Percentiles rank a stretch among this genome's conserved stretches.
Conservation (phyloP, 2,329 filamentous ascomycete genomes). For the Macrophomina tecta region DNA sequence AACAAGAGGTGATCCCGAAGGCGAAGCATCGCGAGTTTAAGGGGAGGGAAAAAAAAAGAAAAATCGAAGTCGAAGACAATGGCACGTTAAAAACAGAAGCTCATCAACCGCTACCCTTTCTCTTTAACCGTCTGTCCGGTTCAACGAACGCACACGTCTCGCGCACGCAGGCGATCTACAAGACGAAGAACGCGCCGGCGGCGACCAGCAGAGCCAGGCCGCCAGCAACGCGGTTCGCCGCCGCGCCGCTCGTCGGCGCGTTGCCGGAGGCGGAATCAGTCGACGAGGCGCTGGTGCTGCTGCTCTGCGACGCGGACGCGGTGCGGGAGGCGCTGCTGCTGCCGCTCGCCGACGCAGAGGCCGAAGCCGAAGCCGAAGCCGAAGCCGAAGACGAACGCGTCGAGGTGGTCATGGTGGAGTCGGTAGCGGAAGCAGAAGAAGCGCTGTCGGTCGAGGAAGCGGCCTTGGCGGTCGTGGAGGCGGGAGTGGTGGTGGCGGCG, state of each 20-base stretch:
- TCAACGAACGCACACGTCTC: no score
- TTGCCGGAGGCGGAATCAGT: slow-evolving; percentile 18
- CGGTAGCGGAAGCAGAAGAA: slow-evolving; percentile 32
- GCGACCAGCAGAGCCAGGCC: slow-evolving; percentile 13
- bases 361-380: slow-evolving; percentile 30
- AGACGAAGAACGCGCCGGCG: slow-evolving; percentile 7
- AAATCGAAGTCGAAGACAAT: neutral
- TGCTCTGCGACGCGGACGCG: slow-evolving; percentile 12
- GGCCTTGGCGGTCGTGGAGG: slow-evolving; percentile 28
- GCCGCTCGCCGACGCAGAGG: slow-evolving; percentile 28
- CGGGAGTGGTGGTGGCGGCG: slow-evolving; percentile 38
- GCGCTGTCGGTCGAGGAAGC: slow-evolving; percentile 35
- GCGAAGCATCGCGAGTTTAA: neutral
- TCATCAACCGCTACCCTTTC: neutral
- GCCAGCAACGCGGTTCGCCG: slow-evolving; percentile 14
- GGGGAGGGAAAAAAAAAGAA: neutral
- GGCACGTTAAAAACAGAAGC: neutral
- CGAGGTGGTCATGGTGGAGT: slow-evolving; percentile 30
- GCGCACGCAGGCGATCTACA: neutral
- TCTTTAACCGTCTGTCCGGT: no score
- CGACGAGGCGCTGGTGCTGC: neutral
- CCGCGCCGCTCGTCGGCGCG: slow-evolving; percentile 11
- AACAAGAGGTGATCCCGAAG: neutral
- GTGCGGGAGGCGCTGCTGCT: slow-evolving; percentile 32
- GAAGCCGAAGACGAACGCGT: slow-evolving; percentile 33